Conservation (phyloP, 225 moss, liverwort and hornwort species). For the Rhytidiadelphus loreus region DNA sequence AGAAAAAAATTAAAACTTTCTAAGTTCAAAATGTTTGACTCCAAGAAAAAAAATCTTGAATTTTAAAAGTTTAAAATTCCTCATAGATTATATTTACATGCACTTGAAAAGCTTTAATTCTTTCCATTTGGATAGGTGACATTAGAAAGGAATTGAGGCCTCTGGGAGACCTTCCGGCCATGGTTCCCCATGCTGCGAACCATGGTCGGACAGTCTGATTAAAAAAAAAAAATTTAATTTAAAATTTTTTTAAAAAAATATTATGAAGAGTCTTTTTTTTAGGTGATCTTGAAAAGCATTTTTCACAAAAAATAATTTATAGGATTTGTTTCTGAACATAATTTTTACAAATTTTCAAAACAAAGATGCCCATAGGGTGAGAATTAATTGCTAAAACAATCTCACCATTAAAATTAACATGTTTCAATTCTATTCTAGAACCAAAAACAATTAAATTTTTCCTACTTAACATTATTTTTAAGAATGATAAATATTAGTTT, state of each 20-base stretch:
- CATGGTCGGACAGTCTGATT: too few species aligned
- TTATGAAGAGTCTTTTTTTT: neutral
- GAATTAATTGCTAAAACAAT: neutral
- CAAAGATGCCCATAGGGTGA: neutral
- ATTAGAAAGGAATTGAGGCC: too few species aligned
- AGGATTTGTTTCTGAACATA: accelerated
- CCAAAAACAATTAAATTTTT: neutral
- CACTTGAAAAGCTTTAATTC: neutral
- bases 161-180: too few species aligned
- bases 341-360: neutral
- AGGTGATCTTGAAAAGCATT: too few species aligned
- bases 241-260: too few species aligned
- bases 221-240: too few species aligned
- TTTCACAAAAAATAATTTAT: neutral
- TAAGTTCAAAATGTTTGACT: neutral
- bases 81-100: neutral
- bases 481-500: neutral
- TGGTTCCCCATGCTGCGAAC: too few species aligned
- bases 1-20: too few species aligned
- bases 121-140: neutral
- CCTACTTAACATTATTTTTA: neutral
- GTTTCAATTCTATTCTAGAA: neutral
- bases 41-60: neutral
- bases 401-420: neutral
- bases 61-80: too few species aligned